phyloP scores from a whole-genome alignment of 2,329 filamentous ascomycete species.

The Metarhizium robertsii region DNA sequence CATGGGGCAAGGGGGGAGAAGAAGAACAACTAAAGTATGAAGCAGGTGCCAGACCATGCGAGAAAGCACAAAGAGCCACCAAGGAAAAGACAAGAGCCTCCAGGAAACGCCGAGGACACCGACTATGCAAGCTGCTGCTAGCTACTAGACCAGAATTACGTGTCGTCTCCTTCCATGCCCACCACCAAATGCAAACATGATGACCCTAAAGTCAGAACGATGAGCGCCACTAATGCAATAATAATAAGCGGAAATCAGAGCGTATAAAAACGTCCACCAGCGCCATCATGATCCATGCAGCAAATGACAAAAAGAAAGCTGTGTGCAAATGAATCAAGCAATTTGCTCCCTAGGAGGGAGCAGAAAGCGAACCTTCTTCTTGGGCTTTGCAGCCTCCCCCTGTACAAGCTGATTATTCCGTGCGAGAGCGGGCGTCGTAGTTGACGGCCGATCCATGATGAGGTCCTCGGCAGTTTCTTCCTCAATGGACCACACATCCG shows the following conservation, averaged over 20 bases:
- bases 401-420: constrained; percentile 10
- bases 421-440: constrained; percentile 19
- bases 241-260: neutral
- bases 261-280: neutral
- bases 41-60: constrained; percentile 1
- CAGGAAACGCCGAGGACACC: neutral
- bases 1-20: neutral
- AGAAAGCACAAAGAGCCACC: neutral
- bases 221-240: constrained; percentile 1
- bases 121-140: neutral
- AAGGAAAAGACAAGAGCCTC: neutral
- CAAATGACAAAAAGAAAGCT: constrained; percentile 6
- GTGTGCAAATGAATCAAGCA: neutral
- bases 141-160: neutral
- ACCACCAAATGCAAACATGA: neutral
- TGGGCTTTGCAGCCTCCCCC: constrained; percentile 36
- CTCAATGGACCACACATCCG: constrained; percentile 51
- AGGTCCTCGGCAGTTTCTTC: constrained; percentile 48
- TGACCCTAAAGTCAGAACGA: neutral
- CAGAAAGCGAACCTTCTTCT: constrained; percentile 48
- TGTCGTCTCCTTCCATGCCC: neutral
- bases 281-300: constrained; percentile 2
- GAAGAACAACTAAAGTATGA: neutral
- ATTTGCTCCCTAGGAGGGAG: constrained; percentile 33
- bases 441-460: constrained; percentile 30